Conservation (phyloP, 2,329 filamentous ascomycete genomes). For the Ascochyta pisi region DNA sequence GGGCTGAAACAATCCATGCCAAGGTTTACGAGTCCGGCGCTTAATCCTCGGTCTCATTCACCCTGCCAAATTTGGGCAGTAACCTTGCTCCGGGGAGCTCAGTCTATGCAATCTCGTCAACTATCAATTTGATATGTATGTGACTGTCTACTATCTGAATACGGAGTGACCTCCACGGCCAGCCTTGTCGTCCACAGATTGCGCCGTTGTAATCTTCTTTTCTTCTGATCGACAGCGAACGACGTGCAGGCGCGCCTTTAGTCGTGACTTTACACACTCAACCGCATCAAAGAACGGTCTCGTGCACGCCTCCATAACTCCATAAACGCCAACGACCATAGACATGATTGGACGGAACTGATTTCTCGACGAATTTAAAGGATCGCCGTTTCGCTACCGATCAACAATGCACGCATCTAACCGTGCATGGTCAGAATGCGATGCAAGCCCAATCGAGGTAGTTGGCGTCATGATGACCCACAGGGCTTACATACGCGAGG, state of each 20-base stretch:
- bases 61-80: background rate
- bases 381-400: conserved; percentile 17
- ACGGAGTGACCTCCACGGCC: background rate
- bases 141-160: background rate
- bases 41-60: background rate
- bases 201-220: background rate
- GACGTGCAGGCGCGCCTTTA: background rate
- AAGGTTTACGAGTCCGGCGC: background rate
- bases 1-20: background rate
- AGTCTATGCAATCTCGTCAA: background rate
- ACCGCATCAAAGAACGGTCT: background rate
- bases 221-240: background rate
- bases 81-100: background rate
- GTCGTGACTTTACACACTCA: background rate
- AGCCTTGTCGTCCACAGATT: background rate
- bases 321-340: background rate
- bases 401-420: background rate
- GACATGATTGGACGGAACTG: conserved; percentile 3
- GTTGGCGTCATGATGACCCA: background rate
- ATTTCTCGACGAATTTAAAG: background rate
- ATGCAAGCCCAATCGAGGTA: background rate
- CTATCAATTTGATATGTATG: background rate
- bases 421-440: conserved; percentile 7
- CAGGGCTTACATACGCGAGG: conserved; percentile 2
- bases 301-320: conserved; percentile 1